Evolutionary conservation across 768 basidiomycete species (phyloP), one percentile per base, ranked within the genome.

Genomic region (Mycena alexandri): DNA sequence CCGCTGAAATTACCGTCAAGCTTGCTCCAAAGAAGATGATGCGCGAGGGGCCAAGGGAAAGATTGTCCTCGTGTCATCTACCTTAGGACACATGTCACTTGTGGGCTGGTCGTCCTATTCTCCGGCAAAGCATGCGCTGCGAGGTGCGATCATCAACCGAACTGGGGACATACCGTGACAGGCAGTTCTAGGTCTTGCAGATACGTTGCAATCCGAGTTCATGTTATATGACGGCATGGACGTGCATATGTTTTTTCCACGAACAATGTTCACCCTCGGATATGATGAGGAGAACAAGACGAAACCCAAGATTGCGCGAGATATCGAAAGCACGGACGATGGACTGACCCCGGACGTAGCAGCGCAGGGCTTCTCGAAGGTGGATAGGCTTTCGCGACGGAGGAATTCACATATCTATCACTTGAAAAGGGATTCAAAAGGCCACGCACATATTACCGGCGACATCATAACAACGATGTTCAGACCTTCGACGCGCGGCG

Each of bases 181-280:
- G 48, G 16, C 41, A 36, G 43, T 13, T 29, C 10, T 11, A 95
- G 94, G 92, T 16, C 87, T 98, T 0, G 93, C 93, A 16, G 96
- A 98, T 65, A 85, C 90, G 0, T 83, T 98, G 16, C 90, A 91
- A 10, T 91, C 89, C 25, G 96, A 97, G 74, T 81, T 94, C 54
- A 80, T 89, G 68, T 81, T 96, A 9, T 95, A 96, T 75, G 86
- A 85, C 14, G 38, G 38, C 55, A 92, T 94, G 74, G 82, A 84
- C 57, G 86, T 94, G 8, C 94, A 96, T 70, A 87, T 93, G 48
- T 94, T 89, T 79, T 90, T 94, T 79, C 94, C 96, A 0, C 85
- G 85, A 1, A 93, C 93, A 1, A 96, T 98, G 82, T 86, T 82
- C 70, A 89, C 88, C 0, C 90, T 93, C 0, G 94, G 95, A 0